Conservation (phyloP, 352 stramenopile species). For the Globisporangium echinulatum region DNA sequence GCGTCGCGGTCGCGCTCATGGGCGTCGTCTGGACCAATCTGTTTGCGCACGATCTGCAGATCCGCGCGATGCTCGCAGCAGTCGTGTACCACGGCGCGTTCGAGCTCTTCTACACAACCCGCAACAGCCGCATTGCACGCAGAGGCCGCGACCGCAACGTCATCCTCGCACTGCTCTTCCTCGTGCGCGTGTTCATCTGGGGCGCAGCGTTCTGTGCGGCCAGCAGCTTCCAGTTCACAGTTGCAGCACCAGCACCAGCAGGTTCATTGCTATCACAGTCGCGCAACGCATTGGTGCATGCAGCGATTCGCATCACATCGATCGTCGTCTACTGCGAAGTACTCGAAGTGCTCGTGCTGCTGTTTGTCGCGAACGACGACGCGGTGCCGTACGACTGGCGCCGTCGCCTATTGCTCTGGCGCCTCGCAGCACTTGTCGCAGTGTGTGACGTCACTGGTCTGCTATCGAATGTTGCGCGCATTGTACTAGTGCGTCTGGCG, state of each 20-base stretch:
- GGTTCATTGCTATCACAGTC: neutral
- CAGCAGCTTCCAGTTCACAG: neutral
- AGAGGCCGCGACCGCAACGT: slow-evolving; percentile 24
- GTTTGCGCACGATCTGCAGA: slow-evolving; percentile 26
- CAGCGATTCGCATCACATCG: slow-evolving; percentile 5
- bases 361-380: slow-evolving; percentile 44
- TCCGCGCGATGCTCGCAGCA: slow-evolving; percentile 39
- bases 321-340: slow-evolving; percentile 35
- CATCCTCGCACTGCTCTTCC: slow-evolving; percentile 46
- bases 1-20: slow-evolving; percentile 31
- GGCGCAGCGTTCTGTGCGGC: slow-evolving; percentile 32
- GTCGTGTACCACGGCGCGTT: slow-evolving; percentile 32
- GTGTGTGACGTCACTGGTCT: slow-evolving; percentile 19
- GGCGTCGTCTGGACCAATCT: slow-evolving; percentile 27
- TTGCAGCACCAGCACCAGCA: neutral
- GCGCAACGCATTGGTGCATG: neutral
- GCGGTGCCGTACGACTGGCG: slow-evolving; percentile 32
- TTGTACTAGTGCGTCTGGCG: slow-evolving; percentile 20
- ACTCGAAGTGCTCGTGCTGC: slow-evolving; percentile 44
- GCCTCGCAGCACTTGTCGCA: slow-evolving; percentile 20
- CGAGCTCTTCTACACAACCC: slow-evolving; percentile 28
- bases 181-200: slow-evolving; percentile 61
- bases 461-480: slow-evolving; percentile 15
- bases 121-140: slow-evolving; percentile 28
- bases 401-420: slow-evolving; percentile 34